A percentile compares a stretch with the other conserved stretches of the same genome.
Evolutionary conservation across 164 flowering plant species (phyloP).

Genomic region (Annona squamosa): DNA sequence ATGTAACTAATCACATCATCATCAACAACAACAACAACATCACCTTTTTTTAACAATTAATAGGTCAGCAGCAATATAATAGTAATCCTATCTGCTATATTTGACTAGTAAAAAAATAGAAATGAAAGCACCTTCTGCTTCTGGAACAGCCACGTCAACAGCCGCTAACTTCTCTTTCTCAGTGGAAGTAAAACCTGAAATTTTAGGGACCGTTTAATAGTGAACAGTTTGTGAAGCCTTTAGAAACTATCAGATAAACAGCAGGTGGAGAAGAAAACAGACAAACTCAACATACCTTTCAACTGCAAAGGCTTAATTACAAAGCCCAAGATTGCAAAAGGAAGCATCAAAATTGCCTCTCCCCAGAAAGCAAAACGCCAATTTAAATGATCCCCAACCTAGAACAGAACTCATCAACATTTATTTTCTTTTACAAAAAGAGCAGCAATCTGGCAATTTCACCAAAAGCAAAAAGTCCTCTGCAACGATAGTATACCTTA

Average conservation of each 20-base stretch:
- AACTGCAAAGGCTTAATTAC: slow-evolving; percentile 78
- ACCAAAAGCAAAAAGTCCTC: not conserved
- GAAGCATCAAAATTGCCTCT: slow-evolving; percentile 81
- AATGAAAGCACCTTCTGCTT: slow-evolving; percentile 33
- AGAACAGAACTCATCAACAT: not conserved
- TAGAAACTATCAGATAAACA: not conserved
- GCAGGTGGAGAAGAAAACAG: not conserved
- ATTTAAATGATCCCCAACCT: slow-evolving; percentile 59
- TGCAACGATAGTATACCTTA: not conserved
- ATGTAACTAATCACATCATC: no score
- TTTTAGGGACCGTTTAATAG: not conserved
- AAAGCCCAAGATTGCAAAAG: slow-evolving; percentile 86
- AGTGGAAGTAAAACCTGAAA: slow-evolving; percentile 59
- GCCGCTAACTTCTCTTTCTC: slow-evolving; percentile 31
- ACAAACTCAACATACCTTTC: slow-evolving; percentile 48
- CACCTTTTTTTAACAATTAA: no score
- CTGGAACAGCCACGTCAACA: slow-evolving; percentile 10
- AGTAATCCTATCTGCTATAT: no score
- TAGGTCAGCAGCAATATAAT: no score
- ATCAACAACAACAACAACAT: no score
- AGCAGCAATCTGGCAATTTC: not conserved
- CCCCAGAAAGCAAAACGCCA: slow-evolving; percentile 90
- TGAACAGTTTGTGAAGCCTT: not conserved
- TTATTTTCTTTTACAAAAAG: not conserved
- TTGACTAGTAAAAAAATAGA: not conserved